Percentiles rank a stretch among this genome's conserved stretches.
phyloP scores from a whole-genome alignment of 2,329 filamentous ascomycete genomes.

The Huntiella bhutanensis region DNA sequence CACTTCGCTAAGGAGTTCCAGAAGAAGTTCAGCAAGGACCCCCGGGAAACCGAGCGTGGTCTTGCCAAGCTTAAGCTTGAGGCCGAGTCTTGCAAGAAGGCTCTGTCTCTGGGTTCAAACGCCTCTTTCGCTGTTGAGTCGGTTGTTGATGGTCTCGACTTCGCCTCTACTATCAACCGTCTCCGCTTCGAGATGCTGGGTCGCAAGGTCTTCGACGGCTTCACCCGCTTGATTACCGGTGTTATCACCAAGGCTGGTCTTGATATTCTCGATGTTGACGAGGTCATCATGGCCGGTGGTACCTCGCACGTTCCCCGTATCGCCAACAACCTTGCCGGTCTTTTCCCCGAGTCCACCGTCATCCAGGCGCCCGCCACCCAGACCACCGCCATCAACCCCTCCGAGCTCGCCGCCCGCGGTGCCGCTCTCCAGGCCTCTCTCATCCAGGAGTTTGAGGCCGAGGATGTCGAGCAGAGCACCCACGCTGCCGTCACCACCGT shows the following conservation, averaged over 20 bases:
- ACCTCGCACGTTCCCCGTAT: slow-evolving; percentile 88
- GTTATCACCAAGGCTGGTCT: slow-evolving; percentile 82
- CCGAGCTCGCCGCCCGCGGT: slow-evolving; percentile 71
- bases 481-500: slow-evolving; percentile 90
- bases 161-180: slow-evolving; percentile 78
- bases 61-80: slow-evolving; percentile 86
- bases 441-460: slow-evolving; percentile 81
- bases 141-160: slow-evolving; percentile 76
- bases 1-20: slow-evolving; percentile 98
- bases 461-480: slow-evolving; percentile 89
- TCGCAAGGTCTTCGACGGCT: slow-evolving; percentile 70
- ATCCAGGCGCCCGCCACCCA: slow-evolving; percentile 72
- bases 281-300: slow-evolving; percentile 85
- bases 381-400: slow-evolving; percentile 70
- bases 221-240: slow-evolving; percentile 68
- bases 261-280: slow-evolving; percentile 81
- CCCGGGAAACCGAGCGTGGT: slow-evolving; percentile 59
- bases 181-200: slow-evolving; percentile 80
- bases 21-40: slow-evolving; percentile 88
- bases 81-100: slow-evolving; percentile 79
- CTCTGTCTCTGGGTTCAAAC: slow-evolving; percentile 70
- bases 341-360: slow-evolving; percentile 64
- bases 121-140: slow-evolving; percentile 88
- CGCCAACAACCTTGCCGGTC: slow-evolving; percentile 54
- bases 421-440: slow-evolving; percentile 90